Evolutionary conservation across 257 asterid species (phyloP).

Genomic region (Nyctanthes arbortristis): DNA sequence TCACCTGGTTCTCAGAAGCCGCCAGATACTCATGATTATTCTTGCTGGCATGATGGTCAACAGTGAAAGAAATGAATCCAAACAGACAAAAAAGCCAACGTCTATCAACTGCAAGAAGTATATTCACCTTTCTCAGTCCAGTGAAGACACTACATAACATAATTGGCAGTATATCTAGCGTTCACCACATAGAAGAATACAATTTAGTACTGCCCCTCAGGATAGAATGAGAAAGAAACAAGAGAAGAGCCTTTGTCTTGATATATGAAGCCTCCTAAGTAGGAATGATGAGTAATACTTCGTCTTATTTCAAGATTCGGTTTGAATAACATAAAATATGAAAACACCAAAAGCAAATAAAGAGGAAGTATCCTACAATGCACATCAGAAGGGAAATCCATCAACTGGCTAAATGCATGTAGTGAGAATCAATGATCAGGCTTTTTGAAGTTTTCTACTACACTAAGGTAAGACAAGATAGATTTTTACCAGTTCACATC

Average conservation of each 20-base stretch:
- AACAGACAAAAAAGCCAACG: conserved; percentile 86
- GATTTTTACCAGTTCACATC: conserved; percentile 88
- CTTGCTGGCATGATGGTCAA: conserved; percentile 96
- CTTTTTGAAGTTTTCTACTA: conserved; percentile 3
- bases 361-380: neutral
- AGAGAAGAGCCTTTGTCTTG: neutral
- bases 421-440: neutral
- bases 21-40: conserved; percentile 56
- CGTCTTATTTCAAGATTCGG: neutral
- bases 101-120: conserved; percentile 75
- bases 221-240: neutral
- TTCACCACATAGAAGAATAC: neutral
- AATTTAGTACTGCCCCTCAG: neutral
- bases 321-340: neutral
- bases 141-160: conserved; percentile 12
- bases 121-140: conserved; percentile 3
- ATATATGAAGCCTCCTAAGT: neutral
- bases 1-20: conserved; percentile 77
- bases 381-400: neutral
- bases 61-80: conserved; percentile 91
- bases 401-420: neutral
- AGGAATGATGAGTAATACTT: neutral
- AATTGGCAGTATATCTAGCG: neutral
- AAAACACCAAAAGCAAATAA: neutral
- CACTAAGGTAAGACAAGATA: conserved; percentile 16